phyloP scores from a whole-genome alignment of 2,329 filamentous ascomycete species.

The Phyllosticta paracitricarpa region DNA sequence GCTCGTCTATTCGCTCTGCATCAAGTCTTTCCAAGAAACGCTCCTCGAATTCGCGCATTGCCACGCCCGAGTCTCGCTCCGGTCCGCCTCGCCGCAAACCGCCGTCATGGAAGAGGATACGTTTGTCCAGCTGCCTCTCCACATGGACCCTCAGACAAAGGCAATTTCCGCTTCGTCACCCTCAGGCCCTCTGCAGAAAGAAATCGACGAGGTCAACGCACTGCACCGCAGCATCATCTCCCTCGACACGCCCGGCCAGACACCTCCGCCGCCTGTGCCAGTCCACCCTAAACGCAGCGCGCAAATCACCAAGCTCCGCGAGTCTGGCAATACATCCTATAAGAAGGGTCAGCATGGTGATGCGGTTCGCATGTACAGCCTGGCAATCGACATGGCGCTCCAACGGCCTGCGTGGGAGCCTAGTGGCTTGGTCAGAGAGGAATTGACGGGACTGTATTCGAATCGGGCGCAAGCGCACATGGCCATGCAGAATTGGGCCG shows the following conservation, averaged over 20 bases:
- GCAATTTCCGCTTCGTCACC: slow-evolving; percentile 46
- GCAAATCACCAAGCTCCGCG: slow-evolving; percentile 82
- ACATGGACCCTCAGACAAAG: slow-evolving; percentile 75
- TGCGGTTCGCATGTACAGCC: slow-evolving; percentile 69
- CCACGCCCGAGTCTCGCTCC: background rate
- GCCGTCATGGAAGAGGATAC: slow-evolving; percentile 37
- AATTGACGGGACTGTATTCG: slow-evolving; percentile 67
- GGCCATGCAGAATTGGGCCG: slow-evolving; percentile 70
- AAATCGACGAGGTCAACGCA: slow-evolving; percentile 62
- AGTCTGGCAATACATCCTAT: slow-evolving; percentile 73
- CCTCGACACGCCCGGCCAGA: slow-evolving; percentile 50
- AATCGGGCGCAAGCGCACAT: slow-evolving; percentile 90
- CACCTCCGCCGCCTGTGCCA: slow-evolving; percentile 78
- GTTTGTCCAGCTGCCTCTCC: slow-evolving; percentile 74
- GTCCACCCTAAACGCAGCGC: slow-evolving; percentile 88
- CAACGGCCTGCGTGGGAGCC: slow-evolving; percentile 82
- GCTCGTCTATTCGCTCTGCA: background rate
- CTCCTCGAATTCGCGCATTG: background rate
- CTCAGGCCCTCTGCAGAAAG: slow-evolving; percentile 26
- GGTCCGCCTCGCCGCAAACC: background rate
- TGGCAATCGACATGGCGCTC: slow-evolving; percentile 85
- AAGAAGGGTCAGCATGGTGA: slow-evolving; percentile 66
- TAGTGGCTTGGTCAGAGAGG: slow-evolving; percentile 70
- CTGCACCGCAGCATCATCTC: slow-evolving; percentile 66
- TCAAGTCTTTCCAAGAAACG: background rate